A percentile compares a stretch with the other conserved stretches of the same genome.
These are phyloP conservation scores for Xylaria digitata DNA, from an alignment of 2,329 filamentous ascomycete species.

Conservation along the genomic window DNA sequence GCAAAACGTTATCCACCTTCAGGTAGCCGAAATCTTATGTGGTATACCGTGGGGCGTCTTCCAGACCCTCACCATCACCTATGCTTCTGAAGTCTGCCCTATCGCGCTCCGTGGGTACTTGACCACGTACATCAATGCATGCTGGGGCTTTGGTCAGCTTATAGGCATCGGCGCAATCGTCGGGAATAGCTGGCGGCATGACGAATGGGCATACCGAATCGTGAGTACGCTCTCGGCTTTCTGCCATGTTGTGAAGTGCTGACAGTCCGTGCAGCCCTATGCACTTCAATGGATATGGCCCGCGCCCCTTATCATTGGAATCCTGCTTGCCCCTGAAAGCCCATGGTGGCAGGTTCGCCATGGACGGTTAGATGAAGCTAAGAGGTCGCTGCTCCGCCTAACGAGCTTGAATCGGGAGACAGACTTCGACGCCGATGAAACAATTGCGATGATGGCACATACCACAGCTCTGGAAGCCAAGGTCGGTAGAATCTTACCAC, in stretches of 20 bases:
- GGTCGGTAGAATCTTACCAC: constrained; percentile 24
- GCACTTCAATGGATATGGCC: constrained; percentile 85
- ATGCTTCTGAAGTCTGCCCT: constrained; percentile 78
- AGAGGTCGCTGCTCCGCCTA: constrained; percentile 71
- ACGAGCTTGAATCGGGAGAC: constrained; percentile 72
- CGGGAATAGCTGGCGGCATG: constrained; percentile 71
- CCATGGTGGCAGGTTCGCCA: constrained; percentile 82
- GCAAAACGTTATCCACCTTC: constrained; percentile 66
- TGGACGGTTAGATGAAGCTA: constrained; percentile 72
- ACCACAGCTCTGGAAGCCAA: constrained; percentile 83
- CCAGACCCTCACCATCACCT: constrained; percentile 70
- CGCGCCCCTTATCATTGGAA: constrained; percentile 71
- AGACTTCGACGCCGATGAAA: constrained; percentile 84
- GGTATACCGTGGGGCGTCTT: constrained; percentile 73
- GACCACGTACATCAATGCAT: constrained; percentile 81
- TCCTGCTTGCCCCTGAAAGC: constrained; percentile 75
- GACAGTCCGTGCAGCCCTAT: constrained; percentile 61
- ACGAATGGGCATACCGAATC: constrained; percentile 74
- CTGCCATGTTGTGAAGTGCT: constrained; percentile 15
- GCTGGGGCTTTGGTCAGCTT: constrained; percentile 80
- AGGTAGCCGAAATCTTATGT: constrained; percentile 71
- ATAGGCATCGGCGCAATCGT: constrained; percentile 80
- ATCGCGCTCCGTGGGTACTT: constrained; percentile 74
- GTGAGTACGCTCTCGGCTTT: constrained; percentile 33
- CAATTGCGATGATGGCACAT: constrained; percentile 91